phyloP scores from a whole-genome alignment of 1,284 basidiomycete genomes.

The Phaffia rhodozyma region DNA sequence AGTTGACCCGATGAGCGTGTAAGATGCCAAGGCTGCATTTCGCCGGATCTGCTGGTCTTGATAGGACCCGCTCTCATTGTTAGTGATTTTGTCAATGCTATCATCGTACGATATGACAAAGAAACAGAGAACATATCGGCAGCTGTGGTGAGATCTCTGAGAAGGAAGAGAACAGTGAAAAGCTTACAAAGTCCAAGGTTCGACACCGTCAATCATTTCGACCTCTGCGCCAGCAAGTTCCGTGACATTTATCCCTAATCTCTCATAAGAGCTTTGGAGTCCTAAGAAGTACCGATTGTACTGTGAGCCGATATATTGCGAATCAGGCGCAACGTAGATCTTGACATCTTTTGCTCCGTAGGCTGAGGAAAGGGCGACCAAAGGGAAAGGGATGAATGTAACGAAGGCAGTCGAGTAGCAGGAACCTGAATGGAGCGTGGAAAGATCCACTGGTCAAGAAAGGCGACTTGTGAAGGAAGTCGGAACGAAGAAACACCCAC shows the following conservation, averaged over 20 bases:
- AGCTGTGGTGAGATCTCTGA: no score
- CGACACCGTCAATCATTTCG: background rate
- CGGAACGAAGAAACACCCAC: background rate
- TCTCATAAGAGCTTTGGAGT: background rate
- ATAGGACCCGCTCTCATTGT: conserved; percentile 4
- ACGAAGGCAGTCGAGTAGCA: background rate
- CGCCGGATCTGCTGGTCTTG: conserved; percentile 2
- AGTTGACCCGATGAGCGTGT: background rate
- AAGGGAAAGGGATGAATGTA: background rate
- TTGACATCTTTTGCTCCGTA: background rate
- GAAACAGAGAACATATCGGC: no score
- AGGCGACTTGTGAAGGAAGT: no score
- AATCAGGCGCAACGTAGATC: conserved; percentile 2
- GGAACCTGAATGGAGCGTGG: background rate
- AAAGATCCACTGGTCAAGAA: no score
- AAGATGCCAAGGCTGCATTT: background rate
- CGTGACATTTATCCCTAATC: background rate
- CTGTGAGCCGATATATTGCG: background rate
- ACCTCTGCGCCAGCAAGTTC: conserved; percentile 7
- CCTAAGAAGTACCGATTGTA: background rate
- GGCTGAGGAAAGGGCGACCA: background rate
- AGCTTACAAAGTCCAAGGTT: background rate
- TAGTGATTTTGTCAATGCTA: conserved; percentile 3
- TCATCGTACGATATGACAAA: background rate
- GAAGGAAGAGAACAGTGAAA: background rate